phyloP scores from a whole-genome alignment of 78 protist genomes.

The Protostelium mycophagum region DNA sequence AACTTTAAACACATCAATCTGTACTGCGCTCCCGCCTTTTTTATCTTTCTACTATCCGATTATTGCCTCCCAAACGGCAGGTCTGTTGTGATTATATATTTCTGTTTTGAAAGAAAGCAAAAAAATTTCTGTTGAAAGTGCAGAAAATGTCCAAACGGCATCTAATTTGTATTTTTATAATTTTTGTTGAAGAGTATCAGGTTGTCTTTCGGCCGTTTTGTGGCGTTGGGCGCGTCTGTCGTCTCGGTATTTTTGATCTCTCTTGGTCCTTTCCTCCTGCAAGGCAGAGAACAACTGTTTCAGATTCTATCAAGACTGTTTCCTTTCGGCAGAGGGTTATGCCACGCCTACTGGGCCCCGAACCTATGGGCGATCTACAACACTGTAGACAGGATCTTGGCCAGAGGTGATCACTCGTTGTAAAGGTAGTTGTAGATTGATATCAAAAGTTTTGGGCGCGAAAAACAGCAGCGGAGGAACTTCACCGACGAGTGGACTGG shows the following conservation, averaged over 20 bases:
- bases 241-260: conserved; percentile 31
- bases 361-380: conserved; percentile 89
- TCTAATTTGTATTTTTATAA: too few species aligned
- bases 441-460: neutral
- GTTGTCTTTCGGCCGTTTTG: conserved; percentile 17
- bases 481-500: neutral
- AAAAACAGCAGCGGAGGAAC: neutral
- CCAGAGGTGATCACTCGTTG: neutral
- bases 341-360: conserved; percentile 97
- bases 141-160: too few species aligned
- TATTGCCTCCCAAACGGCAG: conserved; percentile 26
- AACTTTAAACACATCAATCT: conserved; percentile 87
- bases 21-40: conserved; percentile 80
- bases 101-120: neutral
- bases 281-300: conserved; percentile 23
- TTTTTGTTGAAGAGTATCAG: too few species aligned
- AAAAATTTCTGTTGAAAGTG: neutral
- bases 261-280: conserved; percentile 50
- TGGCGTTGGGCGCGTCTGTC: conserved; percentile 50
- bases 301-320: conserved; percentile 82
- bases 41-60: conserved; percentile 46
- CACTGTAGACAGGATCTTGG: conserved; percentile 54
- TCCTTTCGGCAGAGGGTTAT: conserved; percentile 93
- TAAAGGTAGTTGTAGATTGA: neutral
- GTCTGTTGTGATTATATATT: neutral